Conservation (phyloP, 768 basidiomycete genomes). For the Psilocybe cubensis region DNA sequence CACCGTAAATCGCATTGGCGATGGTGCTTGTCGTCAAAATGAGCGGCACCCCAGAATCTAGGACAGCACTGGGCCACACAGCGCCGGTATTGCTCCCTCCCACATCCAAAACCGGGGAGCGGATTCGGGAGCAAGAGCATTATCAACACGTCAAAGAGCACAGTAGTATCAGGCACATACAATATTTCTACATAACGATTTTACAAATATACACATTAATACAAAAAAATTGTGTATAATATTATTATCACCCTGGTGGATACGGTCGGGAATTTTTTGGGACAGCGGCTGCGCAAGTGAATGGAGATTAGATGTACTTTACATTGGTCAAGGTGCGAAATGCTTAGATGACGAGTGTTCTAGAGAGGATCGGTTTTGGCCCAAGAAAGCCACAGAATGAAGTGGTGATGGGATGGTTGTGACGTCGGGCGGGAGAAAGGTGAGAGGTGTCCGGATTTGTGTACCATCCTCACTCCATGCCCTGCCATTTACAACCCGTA, state of each 20-base stretch:
- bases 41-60: no score
- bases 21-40: no score
- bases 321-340: neutral
- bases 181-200: no score
- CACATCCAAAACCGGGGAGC: no score
- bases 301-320: neutral
- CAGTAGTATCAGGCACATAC: neutral
- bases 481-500: constrained; percentile 19
- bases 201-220: neutral
- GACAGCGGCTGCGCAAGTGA: no score
- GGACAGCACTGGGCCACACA: no score
- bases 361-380: neutral
- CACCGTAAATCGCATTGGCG: no score
- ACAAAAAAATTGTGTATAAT: neutral
- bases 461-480: constrained; percentile 10
- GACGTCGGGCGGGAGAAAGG: neutral
- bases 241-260: neutral
- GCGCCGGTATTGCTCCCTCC: no score
- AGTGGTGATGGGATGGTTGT: neutral
- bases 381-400: neutral
- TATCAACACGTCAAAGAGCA: neutral
- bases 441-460: constrained; percentile 5
- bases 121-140: neutral
- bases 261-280: no score
- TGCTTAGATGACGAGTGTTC: neutral